These are phyloP conservation scores for Saccharomycopsis malanga DNA, from an alignment of 805 yeast species.

Conservation along the genomic window DNA sequence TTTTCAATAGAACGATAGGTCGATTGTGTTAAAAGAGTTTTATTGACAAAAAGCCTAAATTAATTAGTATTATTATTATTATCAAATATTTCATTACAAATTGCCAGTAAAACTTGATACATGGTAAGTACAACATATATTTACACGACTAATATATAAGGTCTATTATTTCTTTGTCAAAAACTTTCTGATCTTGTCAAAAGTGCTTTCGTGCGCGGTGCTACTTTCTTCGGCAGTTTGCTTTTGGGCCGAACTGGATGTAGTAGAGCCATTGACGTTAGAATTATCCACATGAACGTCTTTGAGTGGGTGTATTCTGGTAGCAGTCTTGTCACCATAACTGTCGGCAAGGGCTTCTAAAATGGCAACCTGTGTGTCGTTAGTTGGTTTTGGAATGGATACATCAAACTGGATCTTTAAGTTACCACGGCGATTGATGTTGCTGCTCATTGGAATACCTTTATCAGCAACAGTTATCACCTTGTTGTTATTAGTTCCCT, in stretches of 20 bases:
- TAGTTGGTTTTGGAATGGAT: slow-evolving; percentile 63
- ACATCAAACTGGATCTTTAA: slow-evolving; percentile 70
- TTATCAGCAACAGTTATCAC: slow-evolving; percentile 70
- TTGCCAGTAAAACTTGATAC: too few relatives aligned
- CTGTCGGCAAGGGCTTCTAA: slow-evolving; percentile 94
- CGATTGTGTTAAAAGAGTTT: too few relatives aligned
- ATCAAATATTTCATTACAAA: too few relatives aligned
- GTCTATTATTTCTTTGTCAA: neutral
- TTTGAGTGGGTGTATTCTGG: slow-evolving; percentile 49
- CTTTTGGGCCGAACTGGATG: neutral
- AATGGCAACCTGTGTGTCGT: slow-evolving; percentile 79
- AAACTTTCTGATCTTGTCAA: slow-evolving; percentile 20
- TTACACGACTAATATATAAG: too few relatives aligned
- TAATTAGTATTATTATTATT: too few relatives aligned
- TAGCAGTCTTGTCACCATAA: slow-evolving; percentile 72
- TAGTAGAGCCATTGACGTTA: slow-evolving; percentile 4
- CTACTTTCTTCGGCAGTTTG: neutral
- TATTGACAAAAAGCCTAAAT: too few relatives aligned
- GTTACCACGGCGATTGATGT: slow-evolving; percentile 63
- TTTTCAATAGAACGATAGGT: too few relatives aligned
- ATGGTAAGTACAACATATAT: too few relatives aligned
- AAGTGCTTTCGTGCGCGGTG: slow-evolving; percentile 13
- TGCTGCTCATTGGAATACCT: slow-evolving; percentile 69
- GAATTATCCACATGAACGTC: slow-evolving; percentile 4
- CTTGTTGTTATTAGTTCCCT: slow-evolving; percentile 78